Evolutionary conservation across 768 basidiomycete genomes (phyloP).

Genomic region (Trametes coccinea): DNA sequence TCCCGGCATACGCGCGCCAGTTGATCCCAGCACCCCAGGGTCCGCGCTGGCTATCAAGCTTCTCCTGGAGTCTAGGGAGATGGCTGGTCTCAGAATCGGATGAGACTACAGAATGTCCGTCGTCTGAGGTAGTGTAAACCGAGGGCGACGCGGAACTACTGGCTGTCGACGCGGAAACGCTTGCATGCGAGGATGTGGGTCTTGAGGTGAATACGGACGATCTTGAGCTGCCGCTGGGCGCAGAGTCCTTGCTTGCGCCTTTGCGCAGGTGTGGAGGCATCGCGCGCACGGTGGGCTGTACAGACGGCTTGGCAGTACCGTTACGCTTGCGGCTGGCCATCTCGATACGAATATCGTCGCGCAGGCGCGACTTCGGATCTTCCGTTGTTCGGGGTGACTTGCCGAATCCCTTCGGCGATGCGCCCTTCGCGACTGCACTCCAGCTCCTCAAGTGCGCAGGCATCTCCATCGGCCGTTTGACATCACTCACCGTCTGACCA

Average conservation of each 20-base stretch:
- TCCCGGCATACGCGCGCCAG: slow-evolving; percentile 3
- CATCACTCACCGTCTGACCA: background rate
- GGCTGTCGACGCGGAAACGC: background rate
- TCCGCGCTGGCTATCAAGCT: background rate
- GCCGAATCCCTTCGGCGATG: background rate
- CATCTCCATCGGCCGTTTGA: background rate
- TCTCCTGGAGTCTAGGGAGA: too few species aligned
- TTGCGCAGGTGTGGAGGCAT: slow-evolving; percentile 9
- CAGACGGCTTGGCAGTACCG: background rate
- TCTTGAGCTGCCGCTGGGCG: background rate
- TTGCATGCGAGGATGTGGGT: background rate
- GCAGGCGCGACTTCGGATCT: background rate
- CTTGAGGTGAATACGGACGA: background rate
- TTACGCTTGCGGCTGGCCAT: background rate
- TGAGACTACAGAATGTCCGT: background rate
- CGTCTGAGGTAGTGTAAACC: background rate
- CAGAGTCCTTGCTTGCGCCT: background rate
- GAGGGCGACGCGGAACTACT: background rate
- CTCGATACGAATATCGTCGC: slow-evolving; percentile 6
- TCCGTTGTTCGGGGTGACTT: background rate
- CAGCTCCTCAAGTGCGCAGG: background rate
- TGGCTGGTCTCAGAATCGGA: background rate
- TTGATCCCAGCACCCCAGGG: background rate
- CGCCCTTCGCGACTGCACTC: background rate
- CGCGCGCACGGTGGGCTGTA: background rate